phyloP scores from a whole-genome alignment of 1,139 yeast genomes.

The Saccharomycopsis crataegensis region DNA sequence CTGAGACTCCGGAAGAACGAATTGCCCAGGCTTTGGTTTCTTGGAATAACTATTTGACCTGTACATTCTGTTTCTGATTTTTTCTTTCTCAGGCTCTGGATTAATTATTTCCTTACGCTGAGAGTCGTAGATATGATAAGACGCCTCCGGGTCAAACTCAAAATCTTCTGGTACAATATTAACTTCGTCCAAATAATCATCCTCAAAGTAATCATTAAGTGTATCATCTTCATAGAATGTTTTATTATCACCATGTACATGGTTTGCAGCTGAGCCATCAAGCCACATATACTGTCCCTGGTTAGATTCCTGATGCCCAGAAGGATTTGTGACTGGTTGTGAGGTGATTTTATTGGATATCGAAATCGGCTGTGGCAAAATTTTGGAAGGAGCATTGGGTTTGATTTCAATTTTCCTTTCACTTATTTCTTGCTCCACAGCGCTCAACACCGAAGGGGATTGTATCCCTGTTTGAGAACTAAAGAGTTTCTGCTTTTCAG shows the following conservation, averaged over 20 bases:
- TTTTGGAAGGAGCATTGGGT: no score
- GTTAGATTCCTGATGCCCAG: background rate
- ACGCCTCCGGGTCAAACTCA: conserved; percentile 35
- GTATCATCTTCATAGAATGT: conserved; percentile 21
- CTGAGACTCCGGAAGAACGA: conserved; percentile 18
- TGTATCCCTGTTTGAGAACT: no score
- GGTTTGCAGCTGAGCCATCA: conserved; percentile 21
- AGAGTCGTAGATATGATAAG: conserved; percentile 12
- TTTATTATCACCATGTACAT: background rate
- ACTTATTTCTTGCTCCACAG: no score
- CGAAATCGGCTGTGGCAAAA: no score
- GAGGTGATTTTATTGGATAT: no score
- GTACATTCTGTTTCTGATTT: conserved; percentile 23
- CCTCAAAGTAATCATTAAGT: conserved; percentile 23
- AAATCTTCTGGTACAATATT: conserved; percentile 55
- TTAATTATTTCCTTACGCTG: conserved; percentile 8
- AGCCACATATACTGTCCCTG: background rate
- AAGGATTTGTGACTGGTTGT: background rate
- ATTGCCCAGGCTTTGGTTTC: conserved; percentile 25
- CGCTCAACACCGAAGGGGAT: no score
- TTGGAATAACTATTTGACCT: conserved; percentile 29
- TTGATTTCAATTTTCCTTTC: no score
- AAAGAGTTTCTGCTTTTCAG: no score
- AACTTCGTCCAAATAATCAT: conserved; percentile 41
- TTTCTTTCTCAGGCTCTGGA: conserved; percentile 23